A percentile compares a stretch with the other conserved stretches of the same genome.
Evolutionary conservation across 1,284 basidiomycete genomes (phyloP).

Genomic region (Flammula alnicola): DNA sequence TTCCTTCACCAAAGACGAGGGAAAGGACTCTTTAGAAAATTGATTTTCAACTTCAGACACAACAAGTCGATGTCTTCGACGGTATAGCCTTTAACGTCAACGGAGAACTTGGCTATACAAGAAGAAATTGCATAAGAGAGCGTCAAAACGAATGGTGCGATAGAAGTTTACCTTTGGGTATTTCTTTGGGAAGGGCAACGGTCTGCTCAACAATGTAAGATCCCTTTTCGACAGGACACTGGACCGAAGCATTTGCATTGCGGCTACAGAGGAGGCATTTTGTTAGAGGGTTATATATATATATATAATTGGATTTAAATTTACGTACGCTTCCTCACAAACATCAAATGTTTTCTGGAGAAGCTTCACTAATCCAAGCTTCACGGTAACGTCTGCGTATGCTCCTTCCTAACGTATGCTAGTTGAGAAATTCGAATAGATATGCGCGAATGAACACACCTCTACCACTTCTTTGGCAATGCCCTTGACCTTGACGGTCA

Average conservation of each 20-base stretch:
- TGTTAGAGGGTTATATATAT: constrained; percentile 13
- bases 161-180: constrained; percentile 72
- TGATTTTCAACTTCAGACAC: constrained; percentile 81
- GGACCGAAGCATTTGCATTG: constrained; percentile 70
- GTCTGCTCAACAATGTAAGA: constrained; percentile 76
- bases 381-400: constrained; percentile 85
- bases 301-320: too few species aligned
- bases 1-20: constrained; percentile 18
- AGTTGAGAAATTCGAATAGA: constrained; percentile 1
- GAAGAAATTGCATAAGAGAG: constrained; percentile 2
- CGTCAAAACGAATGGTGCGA: too few species aligned
- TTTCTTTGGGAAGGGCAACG: constrained; percentile 86
- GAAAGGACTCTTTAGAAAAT: constrained; percentile 64
- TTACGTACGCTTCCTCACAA: constrained; percentile 89
- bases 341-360: constrained; percentile 83
- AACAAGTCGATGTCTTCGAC: constrained; percentile 79
- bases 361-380: constrained; percentile 87
- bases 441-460: constrained; percentile 46
- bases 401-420: constrained; percentile 76
- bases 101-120: constrained; percentile 80
- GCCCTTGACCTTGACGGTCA: constrained; percentile 82
- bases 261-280: constrained; percentile 43
- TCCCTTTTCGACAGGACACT: constrained; percentile 81
- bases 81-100: constrained; percentile 77
- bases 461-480: constrained; percentile 63